Base-by-base conservation (phyloP, 305 asterid species). In the Fraxinus floribunda region DNA sequence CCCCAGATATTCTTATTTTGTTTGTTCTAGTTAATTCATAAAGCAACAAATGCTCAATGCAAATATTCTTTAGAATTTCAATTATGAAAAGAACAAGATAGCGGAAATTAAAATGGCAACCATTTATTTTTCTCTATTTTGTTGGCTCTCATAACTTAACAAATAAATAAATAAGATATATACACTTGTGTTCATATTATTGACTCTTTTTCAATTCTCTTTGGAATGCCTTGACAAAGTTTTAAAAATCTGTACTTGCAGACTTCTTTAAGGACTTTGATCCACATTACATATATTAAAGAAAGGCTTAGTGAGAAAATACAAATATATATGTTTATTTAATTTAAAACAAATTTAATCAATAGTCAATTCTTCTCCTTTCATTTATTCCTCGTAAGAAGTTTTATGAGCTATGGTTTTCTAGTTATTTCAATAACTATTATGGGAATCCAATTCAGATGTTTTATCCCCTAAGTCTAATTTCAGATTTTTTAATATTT, bases 301-400 rank as follows among this genome's bases (percentile, higher is more conserved):
- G 74, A 66, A 46, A 35, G 74, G 39, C 11, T 60, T 78, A 49
- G n/a, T 20, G 44, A 36, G 75, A 78, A 36, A 20, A 60, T 34
- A 60, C 24, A 64, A 57, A 32, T 64, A 66, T 26, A 22, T 66
- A 11, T 66, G 73, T 66, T 26, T 66, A 26, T 66, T 66, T 66
- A 24, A 10, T 0, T 60, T 60, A 20, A 64, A 24, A 24, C 6
- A 64, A 64, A 64, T 60, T 57, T 66, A 66, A 26, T 24, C 30
- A 9, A 66, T 26, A 24, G 18, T 66, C 73, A 4, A 24, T 22
- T 62, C 6, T 66, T 26, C 77, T 60, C 24, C 57, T 18, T 34
- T 76, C 35, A 34, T 29, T 76, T 72, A 55, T 76, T 76, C 52
- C 72, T 77, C 60, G 35, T 71, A 66, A 60, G 81, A 29, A 46